phyloP scores from a whole-genome alignment of 2,329 filamentous ascomycete genomes.

The Grosmannia serpens region DNA sequence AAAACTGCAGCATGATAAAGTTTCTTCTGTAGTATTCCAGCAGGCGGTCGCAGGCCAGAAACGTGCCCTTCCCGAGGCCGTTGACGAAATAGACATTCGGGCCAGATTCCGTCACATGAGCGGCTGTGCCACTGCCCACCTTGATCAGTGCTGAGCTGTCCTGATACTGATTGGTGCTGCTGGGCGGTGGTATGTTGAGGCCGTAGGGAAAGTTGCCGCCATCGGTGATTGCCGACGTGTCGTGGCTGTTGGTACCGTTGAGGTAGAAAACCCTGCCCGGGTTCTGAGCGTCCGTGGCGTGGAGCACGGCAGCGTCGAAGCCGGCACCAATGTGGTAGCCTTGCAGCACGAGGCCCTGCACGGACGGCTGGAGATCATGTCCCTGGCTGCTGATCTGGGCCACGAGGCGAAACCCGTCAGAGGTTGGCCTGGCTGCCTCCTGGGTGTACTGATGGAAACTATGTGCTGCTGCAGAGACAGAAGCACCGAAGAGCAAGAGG shows the following conservation, averaged over 20 bases:
- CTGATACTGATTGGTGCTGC: neutral
- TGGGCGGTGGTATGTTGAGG: slow-evolving; percentile 19
- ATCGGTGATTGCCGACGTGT: slow-evolving; percentile 27
- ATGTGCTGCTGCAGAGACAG: neutral
- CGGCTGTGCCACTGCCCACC: slow-evolving; percentile 22
- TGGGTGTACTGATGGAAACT: neutral
- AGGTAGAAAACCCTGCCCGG: slow-evolving; percentile 32
- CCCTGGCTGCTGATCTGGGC: slow-evolving; percentile 30
- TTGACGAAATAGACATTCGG: slow-evolving; percentile 5
- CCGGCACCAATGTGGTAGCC: slow-evolving; percentile 33
- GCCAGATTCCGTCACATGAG: neutral
- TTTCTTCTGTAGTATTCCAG: slow-evolving; percentile 27
- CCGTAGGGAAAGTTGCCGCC: slow-evolving; percentile 25
- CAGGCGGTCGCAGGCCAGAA: slow-evolving; percentile 29
- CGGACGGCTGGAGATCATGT: slow-evolving; percentile 26
- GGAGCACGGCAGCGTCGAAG: slow-evolving; percentile 25
- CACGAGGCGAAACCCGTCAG: slow-evolving; percentile 5
- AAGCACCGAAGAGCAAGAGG: slow-evolving; percentile 1
- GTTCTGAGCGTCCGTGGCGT: slow-evolving; percentile 8
- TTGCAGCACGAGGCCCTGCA: slow-evolving; percentile 28
- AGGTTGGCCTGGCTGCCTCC: neutral
- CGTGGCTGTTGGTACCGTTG: slow-evolving; percentile 28
- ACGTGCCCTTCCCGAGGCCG: slow-evolving; percentile 18
- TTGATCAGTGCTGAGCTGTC: slow-evolving; percentile 22
- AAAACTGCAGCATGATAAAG: slow-evolving; percentile 29